Evolutionary conservation across 805 yeast species (phyloP), one percentile per base, ranked within the genome.

Genomic region (Myxozyma lipomycoides): DNA sequence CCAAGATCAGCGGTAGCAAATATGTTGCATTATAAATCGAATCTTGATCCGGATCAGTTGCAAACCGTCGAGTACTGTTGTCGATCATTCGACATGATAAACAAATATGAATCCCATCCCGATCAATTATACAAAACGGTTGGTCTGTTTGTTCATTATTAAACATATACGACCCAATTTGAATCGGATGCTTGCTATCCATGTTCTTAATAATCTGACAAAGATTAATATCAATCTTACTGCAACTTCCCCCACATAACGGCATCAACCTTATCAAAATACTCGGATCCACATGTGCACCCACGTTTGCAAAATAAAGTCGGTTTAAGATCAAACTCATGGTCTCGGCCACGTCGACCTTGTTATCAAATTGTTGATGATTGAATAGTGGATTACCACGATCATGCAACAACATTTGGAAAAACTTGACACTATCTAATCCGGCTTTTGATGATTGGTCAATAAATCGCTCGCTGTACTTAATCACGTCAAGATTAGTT

Each of bases 391-490:
- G n/a, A n/a, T n/a, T n/a, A n/a, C n/a, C n/a, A n/a, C n/a, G n/a
- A n/a, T n/a, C n/a, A 61, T 80, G 82, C 62, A 84, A 57, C 34
- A 84, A 70, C 7, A 85, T 73, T 61, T 86, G 95, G 9, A 88
- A 65, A 41, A 81, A 70, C 59, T 76, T 83, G 18, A 71, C 73
- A 58, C 66, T 72, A 64, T 65, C 36, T 64, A 40, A 19, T n/a
- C 18, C 32, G 32, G 7, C 12, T 12, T 9, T 12, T 15, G n/a
- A 6, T 15, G 38, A 6, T 7, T 9, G 7, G 19, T 17, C 7
- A 17, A 35, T 15, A 15, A 15, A 10, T 10, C 34, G 10, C 12
- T 10, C 34, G 15, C 10, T 28, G 61, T 82, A 78, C 37, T 74
- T 70, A 57, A 86, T 61, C n/a, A 78, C 71, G 0, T 52, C 51